Base-by-base conservation (phyloP, 2,329 filamentous ascomycete species). In the Calycina herbarum region DNA sequence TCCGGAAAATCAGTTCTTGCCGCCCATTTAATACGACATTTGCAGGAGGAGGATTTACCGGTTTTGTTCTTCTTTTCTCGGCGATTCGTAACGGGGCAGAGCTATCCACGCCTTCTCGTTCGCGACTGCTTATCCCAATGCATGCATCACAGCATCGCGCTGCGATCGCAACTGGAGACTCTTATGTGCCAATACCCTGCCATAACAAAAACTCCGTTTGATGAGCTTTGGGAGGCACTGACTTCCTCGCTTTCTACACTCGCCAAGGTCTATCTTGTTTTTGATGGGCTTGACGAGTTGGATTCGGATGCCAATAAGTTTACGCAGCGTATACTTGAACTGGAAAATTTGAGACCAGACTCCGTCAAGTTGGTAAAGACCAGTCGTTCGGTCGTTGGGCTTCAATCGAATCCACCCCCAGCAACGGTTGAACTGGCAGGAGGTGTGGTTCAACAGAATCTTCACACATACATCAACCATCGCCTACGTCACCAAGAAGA, bases 261-360 rank as follows among this genome's bases (percentile, higher is more conserved):
- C 7, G 65, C 65, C 5, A 42, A 63, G 42, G 78, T 75, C 0
- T 82, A 78, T 61, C 79, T 82, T 3, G 81, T 83, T 63, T 80
- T 83, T 67, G 81, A 82, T 76, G 78, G 80, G 57, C 78, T 82
- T 2, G 81, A 83, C 64, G 81, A 83, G 69, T 80, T 82, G 76
- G 78, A 79, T 45, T 31, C 69, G 13, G 77, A 72, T 0, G 70
- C 78, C 13, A 74, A 77, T 3, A 51, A 68, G 0, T 79, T 81
- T 31, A 65, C 81, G 4, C 57, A 74, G 2, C 54, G 67, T 2
- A 69, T 82, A 0, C 72, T 71, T 0, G 61, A 66, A 0, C 70
- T 82, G 0, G 77, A 75, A 0, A 64, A 71, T 3, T 73, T 71
- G 69, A 67, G 65, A 1, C 75, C 78, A 0, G 59, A 59, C 0